A percentile compares a stretch with the other conserved stretches of the same genome.
These are phyloP conservation scores for Phytopythium ostracodes DNA, from an alignment of 352 stramenopile species.

Conservation along the genomic window DNA sequence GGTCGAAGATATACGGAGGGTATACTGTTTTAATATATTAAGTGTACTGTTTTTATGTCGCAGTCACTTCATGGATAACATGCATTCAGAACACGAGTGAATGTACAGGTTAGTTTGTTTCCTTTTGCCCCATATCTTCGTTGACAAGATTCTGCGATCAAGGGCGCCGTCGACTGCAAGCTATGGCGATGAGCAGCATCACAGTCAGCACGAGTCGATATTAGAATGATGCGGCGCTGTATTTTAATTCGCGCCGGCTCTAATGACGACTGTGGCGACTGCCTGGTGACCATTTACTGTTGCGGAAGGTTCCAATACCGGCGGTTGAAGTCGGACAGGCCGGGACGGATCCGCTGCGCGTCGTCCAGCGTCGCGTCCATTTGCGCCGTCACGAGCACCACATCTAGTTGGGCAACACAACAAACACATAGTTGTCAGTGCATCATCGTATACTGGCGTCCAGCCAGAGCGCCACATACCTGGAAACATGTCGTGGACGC, in stretches of 20 bases:
- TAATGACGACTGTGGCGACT: neutral
- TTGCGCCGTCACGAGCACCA: constrained; percentile 36
- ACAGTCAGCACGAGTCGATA: too few relatives aligned
- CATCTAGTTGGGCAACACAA: constrained; percentile 11
- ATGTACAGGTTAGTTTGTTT: too few relatives aligned
- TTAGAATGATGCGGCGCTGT: neutral
- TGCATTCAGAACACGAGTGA: too few relatives aligned
- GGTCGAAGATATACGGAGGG: too few relatives aligned
- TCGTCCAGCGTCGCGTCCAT: constrained; percentile 42
- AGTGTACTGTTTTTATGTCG: too few relatives aligned
- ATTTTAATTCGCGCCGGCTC: neutral
- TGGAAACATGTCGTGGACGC: constrained; percentile 40
- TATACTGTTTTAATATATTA: too few relatives aligned
- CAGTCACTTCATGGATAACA: too few relatives aligned
- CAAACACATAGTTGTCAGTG: neutral
- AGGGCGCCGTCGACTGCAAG: too few relatives aligned
- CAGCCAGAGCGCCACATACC: constrained; percentile 20
- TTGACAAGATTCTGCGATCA: too few relatives aligned
- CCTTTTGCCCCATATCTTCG: too few relatives aligned
- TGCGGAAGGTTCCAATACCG: constrained; percentile 40
- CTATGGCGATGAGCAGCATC: too few relatives aligned
- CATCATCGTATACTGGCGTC: too few relatives aligned
- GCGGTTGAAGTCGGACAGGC: constrained; percentile 33
- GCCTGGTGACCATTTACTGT: neutral
- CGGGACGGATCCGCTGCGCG: constrained; percentile 27